A percentile compares a stretch with the other conserved stretches of the same genome.
Evolutionary conservation across 2,329 filamentous ascomycete genomes (phyloP).

Genomic region (Fusarium sp.): DNA sequence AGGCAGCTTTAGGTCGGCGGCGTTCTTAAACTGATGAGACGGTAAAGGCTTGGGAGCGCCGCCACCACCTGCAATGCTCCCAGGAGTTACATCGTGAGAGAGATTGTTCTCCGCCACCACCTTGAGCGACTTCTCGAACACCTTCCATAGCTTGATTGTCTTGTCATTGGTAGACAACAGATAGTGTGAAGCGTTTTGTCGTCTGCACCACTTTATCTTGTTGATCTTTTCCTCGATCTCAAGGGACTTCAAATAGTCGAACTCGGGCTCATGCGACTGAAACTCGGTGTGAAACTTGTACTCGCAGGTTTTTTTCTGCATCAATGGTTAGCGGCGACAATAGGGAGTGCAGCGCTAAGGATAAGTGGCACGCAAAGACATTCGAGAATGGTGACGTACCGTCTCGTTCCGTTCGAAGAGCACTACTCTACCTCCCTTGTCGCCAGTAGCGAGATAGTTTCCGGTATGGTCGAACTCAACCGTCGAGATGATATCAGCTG

Average conservation of each 20-base stretch:
- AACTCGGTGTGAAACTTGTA: constrained; percentile 99
- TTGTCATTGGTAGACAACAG: constrained; percentile 99
- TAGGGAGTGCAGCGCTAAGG: background rate
- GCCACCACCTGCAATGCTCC: constrained; percentile 76
- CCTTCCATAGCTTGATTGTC: constrained; percentile 99
- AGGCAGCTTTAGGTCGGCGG: constrained; percentile 88
- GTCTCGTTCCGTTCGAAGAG: constrained; percentile 95
- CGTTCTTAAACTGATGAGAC: constrained; percentile 79
- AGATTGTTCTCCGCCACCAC: constrained; percentile 99
- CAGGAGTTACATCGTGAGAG: constrained; percentile 89
- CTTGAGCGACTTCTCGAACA: constrained; percentile 99
- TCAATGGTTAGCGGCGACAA: constrained; percentile 23
- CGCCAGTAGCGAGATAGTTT: constrained; percentile 89
- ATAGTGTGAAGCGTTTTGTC: constrained; percentile 98
- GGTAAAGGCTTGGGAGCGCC: constrained; percentile 76
- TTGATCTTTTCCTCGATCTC: constrained; percentile 99
- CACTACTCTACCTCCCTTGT: constrained; percentile 87
- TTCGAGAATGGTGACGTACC: constrained; percentile 60
- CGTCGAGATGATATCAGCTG: constrained; percentile 90
- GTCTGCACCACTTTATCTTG: constrained; percentile 99
- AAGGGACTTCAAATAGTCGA: constrained; percentile 98
- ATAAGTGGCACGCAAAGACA: background rate
- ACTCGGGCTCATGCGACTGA: constrained; percentile 98
- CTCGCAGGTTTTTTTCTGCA: constrained; percentile 98
- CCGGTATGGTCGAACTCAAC: constrained; percentile 92